Conservation (phyloP, 768 basidiomycete species). For the Russula foetens region DNA sequence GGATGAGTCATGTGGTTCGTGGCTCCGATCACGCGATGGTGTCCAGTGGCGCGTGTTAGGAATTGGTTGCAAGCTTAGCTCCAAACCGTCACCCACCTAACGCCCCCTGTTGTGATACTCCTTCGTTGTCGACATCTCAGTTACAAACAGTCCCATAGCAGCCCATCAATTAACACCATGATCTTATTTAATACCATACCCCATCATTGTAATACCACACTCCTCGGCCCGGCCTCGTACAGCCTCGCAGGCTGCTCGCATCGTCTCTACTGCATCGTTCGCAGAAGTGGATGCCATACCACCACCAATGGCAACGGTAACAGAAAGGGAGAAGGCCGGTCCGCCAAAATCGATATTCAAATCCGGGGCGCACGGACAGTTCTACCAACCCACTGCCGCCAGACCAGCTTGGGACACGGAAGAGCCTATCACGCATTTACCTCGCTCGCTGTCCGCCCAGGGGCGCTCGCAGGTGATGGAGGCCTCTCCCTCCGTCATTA, state of each 20-base stretch:
- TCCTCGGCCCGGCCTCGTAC: constrained; percentile 22
- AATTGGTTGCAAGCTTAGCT: constrained; percentile 11
- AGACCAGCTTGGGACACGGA: constrained; percentile 22
- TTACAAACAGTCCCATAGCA: constrained; percentile 15
- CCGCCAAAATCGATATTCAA: constrained; percentile 69
- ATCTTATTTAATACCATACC: constrained; percentile 66
- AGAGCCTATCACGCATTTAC: constrained; percentile 7
- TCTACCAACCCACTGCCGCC: constrained; percentile 61
- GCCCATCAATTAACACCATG: constrained; percentile 37
- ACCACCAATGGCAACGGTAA: too few species aligned
- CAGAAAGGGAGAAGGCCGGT: constrained; percentile 37
- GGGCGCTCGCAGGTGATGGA: neutral
- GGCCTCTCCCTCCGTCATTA: constrained; percentile 10
- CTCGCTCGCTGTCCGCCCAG: neutral
- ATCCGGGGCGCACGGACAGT: constrained; percentile 52
- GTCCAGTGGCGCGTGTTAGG: too few species aligned
- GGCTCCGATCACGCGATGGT: too few species aligned
- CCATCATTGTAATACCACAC: constrained; percentile 27
- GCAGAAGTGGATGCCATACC: constrained; percentile 17
- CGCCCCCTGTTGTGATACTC: neutral
- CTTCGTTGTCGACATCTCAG: neutral
- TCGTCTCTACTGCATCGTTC: constrained; percentile 3
- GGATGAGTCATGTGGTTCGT: too few species aligned
- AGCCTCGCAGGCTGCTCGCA: constrained; percentile 18
- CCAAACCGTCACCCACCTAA: neutral